Base-by-base conservation (phyloP, 2,329 filamentous ascomycete species). In the Diaporthe citri region DNA sequence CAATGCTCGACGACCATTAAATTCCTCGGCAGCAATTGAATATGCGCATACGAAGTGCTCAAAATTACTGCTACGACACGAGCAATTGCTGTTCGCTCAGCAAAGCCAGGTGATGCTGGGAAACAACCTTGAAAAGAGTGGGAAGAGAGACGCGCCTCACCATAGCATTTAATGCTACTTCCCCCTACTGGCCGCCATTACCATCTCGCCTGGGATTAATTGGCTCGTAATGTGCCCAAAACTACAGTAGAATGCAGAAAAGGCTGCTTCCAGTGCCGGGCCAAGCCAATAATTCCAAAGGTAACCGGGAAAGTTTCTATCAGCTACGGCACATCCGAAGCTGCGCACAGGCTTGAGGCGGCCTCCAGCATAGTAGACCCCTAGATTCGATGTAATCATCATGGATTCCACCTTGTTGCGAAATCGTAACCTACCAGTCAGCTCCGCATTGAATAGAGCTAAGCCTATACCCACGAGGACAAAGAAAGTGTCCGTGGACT, bases 401-500 rank as follows among this genome's bases (percentile, higher is more conserved):
- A 22, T 2, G 36, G 25, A 28, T 15, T 6, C 3, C 20, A 34
- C 31, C 25, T 4, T 12, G 4, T 8, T 36, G 28, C 2, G 6
- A 41, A 9, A 22, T 0, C 4, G 1, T 3, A 15, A 75, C 80
- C 72, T 77, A 84, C 84, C 85, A 15, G 82, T 78, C 39, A 85
- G 77, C 78, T 84, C 77, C 0, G 82, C 81, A 36, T 94, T 85
- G 79, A 94, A 93, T 25, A 94, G 85, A 0, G 91, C 84, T 2
- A 94, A 82, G 0, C 92, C 92, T 77, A 94, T 93, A 0, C 90
- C 92, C 0, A 94, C 82, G 0, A 92, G 92, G 0, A 92, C 92
- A 4, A 93, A 82, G 79, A 88, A 93, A 0, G 92, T 94, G 7
- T 88, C 89, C 77, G 89, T 90, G 79, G 93, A 91, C 82, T 94